Percentiles rank a stretch among this genome's conserved stretches.
Evolutionary conservation across 2,329 filamentous ascomycete species (phyloP).

Genomic region (Pezicula rhizophila): DNA sequence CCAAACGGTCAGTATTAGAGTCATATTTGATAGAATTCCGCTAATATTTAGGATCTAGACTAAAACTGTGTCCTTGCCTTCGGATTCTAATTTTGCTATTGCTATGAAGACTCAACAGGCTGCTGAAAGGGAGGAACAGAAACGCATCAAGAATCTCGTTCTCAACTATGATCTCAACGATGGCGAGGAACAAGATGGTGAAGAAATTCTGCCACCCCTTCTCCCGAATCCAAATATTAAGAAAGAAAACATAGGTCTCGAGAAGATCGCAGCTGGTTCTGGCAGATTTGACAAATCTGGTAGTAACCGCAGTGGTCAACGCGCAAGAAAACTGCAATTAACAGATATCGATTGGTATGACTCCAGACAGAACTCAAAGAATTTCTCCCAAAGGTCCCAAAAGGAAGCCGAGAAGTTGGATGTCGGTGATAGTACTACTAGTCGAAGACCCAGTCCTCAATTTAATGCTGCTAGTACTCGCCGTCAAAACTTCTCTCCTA

Average conservation of each 20-base stretch:
- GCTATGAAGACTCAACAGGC: constrained; percentile 95
- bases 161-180: constrained; percentile 93
- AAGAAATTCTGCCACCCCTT: constrained; percentile 38
- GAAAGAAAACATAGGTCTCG: constrained; percentile 47
- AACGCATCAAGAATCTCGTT: constrained; percentile 96
- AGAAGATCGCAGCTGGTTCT: constrained; percentile 40
- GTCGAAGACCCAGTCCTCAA: no score
- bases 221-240: constrained; percentile 46
- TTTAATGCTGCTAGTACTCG: no score
- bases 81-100: constrained; percentile 89
- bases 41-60: constrained; percentile 50
- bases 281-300: constrained; percentile 29
- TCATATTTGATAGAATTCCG: background rate
- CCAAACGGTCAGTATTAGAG: constrained; percentile 63
- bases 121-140: constrained; percentile 91
- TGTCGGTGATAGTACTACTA: no score
- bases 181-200: constrained; percentile 74
- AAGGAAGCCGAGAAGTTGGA: background rate
- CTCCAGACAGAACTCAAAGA: constrained; percentile 16
- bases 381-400: constrained; percentile 6
- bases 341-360: constrained; percentile 97
- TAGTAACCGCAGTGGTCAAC: constrained; percentile 58
- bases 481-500: no score
- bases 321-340: constrained; percentile 83
- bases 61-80: constrained; percentile 79